Evolutionary conservation across 2,329 filamentous ascomycete species (phyloP).

Genomic region (Neofusicoccum kwambonambiense): DNA sequence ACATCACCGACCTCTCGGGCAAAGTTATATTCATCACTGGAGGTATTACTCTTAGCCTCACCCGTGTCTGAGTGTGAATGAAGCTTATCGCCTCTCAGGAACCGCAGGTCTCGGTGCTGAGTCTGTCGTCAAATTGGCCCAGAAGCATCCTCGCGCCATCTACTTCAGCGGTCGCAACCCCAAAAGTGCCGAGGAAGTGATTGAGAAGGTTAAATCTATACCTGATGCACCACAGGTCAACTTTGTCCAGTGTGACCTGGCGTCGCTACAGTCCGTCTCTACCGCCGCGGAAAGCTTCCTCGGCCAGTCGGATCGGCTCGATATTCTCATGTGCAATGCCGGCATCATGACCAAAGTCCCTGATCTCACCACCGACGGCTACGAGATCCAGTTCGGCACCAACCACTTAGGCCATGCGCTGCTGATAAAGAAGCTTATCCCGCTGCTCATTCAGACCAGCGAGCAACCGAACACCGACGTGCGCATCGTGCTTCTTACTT

Average conservation of each 20-base stretch:
- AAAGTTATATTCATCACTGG: conserved; percentile 49
- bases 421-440: conserved; percentile 47
- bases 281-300: conserved; percentile 39
- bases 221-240: not conserved
- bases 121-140: not conserved
- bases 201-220: not conserved
- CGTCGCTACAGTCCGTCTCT: conserved; percentile 41
- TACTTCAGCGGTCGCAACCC: not conserved
- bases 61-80: conserved; percentile 10
- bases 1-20: conserved; percentile 42
- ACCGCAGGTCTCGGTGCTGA: conserved; percentile 26
- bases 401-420: conserved; percentile 54
- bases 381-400: conserved; percentile 52
- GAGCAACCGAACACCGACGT: not conserved
- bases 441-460: conserved; percentile 23
- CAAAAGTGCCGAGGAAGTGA: not conserved
- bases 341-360: conserved; percentile 42
- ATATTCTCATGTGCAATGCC: conserved; percentile 49
- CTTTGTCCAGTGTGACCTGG: conserved; percentile 44
- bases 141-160: not conserved
- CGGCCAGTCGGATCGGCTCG: conserved; percentile 37
- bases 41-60: conserved; percentile 23
- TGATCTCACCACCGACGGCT: conserved; percentile 46
- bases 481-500: not conserved
- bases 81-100: conserved; percentile 42